Percentiles rank a stretch among this genome's conserved stretches.
Conservation (phyloP, 208 protist species). For the Leishmania lainsoni region DNA sequence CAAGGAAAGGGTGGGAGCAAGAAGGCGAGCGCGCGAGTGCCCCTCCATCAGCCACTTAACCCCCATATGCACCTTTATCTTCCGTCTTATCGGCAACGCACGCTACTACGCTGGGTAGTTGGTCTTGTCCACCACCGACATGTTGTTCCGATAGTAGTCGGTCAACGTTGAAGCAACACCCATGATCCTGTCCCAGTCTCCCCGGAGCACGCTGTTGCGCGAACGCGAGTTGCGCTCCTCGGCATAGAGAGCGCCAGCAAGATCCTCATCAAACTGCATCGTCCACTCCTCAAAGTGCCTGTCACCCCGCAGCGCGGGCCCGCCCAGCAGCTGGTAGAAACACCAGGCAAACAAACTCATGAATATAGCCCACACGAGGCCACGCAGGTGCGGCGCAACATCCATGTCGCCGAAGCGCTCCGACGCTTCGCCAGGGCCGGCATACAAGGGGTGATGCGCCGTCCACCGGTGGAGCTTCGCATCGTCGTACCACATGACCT, state of each 20-base stretch:
- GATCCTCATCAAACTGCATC: conserved; percentile 60
- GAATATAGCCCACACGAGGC: conserved; percentile 40
- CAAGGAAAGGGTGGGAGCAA: background rate
- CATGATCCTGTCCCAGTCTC: conserved; percentile 85
- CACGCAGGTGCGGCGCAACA: conserved; percentile 67
- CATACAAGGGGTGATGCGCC: conserved; percentile 83
- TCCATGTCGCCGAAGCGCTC: conserved; percentile 90
- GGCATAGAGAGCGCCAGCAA: conserved; percentile 72
- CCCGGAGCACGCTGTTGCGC: conserved; percentile 52
- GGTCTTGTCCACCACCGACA: conserved; percentile 35
- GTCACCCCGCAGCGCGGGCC: conserved; percentile 44
- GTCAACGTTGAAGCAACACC: conserved; percentile 37
- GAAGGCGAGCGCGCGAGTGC: background rate
- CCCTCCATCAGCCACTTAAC: background rate
- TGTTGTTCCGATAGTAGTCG: conserved; percentile 67
- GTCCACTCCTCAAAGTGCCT: conserved; percentile 77
- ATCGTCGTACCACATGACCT: conserved; percentile 93
- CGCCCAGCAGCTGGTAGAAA: conserved; percentile 59
- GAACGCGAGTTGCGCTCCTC: conserved; percentile 83
- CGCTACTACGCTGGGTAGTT: conserved; percentile 32
- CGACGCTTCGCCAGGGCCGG: conserved; percentile 74
- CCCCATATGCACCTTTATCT: background rate
- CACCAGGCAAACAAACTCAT: conserved; percentile 40
- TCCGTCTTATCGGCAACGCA: too few relatives aligned
- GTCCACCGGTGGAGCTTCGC: conserved; percentile 90